Evolutionary conservation across 352 stramenopile genomes (phyloP).

Genomic region (Pythium aquatile): DNA sequence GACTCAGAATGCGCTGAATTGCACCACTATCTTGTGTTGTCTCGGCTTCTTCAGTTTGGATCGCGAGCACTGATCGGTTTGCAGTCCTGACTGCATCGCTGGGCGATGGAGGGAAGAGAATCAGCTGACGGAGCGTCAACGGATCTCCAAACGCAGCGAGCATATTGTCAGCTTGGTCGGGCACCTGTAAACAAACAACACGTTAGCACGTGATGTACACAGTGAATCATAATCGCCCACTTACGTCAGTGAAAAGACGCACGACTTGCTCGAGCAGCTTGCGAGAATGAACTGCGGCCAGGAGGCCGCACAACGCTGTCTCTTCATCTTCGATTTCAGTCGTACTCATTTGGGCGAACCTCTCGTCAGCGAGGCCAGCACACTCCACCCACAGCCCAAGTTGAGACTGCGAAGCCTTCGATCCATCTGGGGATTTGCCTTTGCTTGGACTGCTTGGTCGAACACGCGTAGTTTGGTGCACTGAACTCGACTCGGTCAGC

Average conservation of each 20-base stretch:
- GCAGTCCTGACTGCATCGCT: neutral
- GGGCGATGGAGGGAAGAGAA: conserved; percentile 37
- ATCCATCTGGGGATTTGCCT: conserved; percentile 33
- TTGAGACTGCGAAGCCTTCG: conserved; percentile 31
- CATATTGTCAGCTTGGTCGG: conserved; percentile 35
- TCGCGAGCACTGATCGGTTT: neutral
- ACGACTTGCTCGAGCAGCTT: conserved; percentile 70
- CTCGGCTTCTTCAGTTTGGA: conserved; percentile 9
- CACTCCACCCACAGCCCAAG: conserved; percentile 70
- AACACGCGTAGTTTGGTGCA: conserved; percentile 25
- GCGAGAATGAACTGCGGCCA: conserved; percentile 61
- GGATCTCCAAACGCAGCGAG: conserved; percentile 62
- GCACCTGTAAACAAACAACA: conserved; percentile 14
- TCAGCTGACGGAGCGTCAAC: conserved; percentile 65
- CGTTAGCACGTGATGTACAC: neutral
- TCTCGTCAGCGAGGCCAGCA: conserved; percentile 59
- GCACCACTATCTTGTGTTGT: conserved; percentile 31
- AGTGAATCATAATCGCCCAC: conserved; percentile 10
- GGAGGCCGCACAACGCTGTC: conserved; percentile 47
- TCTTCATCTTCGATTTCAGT: conserved; percentile 73
- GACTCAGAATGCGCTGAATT: conserved; percentile 66
- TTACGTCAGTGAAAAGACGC: conserved; percentile 48
- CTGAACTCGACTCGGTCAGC: conserved; percentile 57
- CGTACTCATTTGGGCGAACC: conserved; percentile 51
- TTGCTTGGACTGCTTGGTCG: conserved; percentile 50